Evolutionary conservation across 768 basidiomycete species (phyloP), one percentile per base, ranked within the genome.

Genomic region (Trametes coccinea): DNA sequence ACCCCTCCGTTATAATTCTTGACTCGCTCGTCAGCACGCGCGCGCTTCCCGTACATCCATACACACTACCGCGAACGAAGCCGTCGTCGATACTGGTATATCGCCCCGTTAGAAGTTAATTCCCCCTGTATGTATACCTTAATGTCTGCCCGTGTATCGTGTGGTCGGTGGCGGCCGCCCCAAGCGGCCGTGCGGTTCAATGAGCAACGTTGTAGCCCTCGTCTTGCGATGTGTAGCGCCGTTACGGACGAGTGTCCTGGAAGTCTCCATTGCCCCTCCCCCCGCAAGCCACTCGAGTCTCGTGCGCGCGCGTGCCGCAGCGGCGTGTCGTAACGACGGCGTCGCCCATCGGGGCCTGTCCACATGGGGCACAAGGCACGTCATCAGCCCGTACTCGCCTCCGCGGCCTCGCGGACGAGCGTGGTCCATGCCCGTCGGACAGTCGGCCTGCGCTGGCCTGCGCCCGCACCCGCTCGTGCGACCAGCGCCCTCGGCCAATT

Each of bases 21-120:
- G 41, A 5, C 41, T 43, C 39, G 8, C 7, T 39, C 39, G 13
- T 13, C 41, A 4, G 41, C 41, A 43, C n/a, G 41, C 41, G 4
- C 41, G 14, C n/a, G 13, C 7, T 43, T n/a, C 14, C 14, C 41
- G 4, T 43, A 14, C 41, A 43, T 43, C 2, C n/a, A 43, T 37
- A 37, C 34, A 43, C n/a, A 13, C 41, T 43, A 14, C n/a, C n/a
- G 41, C 41, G 41, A 43, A 43, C 41, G 34, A 6, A 37, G 34
- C 34, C 9, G 4, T 5, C 56, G 56, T 9, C 37, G 45, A 65
- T 62, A 44, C 59, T 47, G 43, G 41, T 62, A 56, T 62, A 47
- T 45, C 49, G 43, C 14, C 30, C 41, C n/a, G 11, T 29, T 55
- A 55, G 30, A 45, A 44, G 43, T 44, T 55, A 27, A 9, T 14